Evolutionary conservation across 495 filamentous ascomycete species (phyloP), one percentile per base, ranked within the genome.

Genomic region (Paragyromitra xinjiangensis): DNA sequence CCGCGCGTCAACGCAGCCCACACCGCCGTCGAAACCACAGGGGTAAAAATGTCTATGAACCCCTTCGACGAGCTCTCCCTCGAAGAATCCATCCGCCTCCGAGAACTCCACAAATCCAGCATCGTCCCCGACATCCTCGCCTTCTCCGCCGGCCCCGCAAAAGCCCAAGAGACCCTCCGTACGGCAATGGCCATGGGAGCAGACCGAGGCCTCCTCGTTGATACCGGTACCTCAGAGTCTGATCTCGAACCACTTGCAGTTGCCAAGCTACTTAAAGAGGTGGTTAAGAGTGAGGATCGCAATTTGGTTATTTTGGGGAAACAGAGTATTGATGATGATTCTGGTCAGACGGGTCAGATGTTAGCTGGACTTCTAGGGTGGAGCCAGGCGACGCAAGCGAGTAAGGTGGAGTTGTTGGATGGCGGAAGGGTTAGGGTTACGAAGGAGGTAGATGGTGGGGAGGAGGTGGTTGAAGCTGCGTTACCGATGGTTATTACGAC

Each of bases 141-240:
- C 75, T 88, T 98, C 84, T 90, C 90, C 78, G 93, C 92, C 73
- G 95, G 95, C 40, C 95, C 95, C 7, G 83, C 92, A 34, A 98
- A 98, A 87, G 87, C 92, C 62, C 87, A 87, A 77, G 95, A 99
- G 82, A 89, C 92, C 3, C 89, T 99, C 37, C 93, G 95, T 65
- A 99, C 94, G 4, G 95, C 95, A 51, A 94, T 99, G 94, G 96
- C 95, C 79, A 98, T 98, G 94, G 95, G 95, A 82, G 95, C 95
- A 7, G 95, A 99, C 87, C 90, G 94, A 12, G 90, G 84, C 5
- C 92, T 99, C 81, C 93, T 94, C 86, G 90, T 98, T 64, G 91
- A 94, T 69, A 85, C 64, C 79, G 51, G 12, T 22, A 87, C 84
- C 83, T 88, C 85, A 61, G 89, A 90, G 1, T 85, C 84, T 40